Evolutionary conservation across 257 asterid species (phyloP).

Genomic region (Solanum chiquidenum): DNA sequence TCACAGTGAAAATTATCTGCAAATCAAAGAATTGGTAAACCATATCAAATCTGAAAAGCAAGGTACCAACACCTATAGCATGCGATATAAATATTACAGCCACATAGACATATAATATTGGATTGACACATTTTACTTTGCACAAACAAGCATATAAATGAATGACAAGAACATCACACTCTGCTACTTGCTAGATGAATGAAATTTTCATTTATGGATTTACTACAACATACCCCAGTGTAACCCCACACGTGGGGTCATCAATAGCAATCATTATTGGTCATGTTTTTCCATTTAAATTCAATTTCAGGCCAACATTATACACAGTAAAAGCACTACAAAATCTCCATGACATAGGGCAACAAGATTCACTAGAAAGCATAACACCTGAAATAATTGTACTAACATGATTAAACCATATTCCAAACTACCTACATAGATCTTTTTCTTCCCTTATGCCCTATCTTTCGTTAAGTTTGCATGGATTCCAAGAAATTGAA

Average conservation of each 20-base stretch:
- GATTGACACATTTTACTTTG: neutral
- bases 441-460: neutral
- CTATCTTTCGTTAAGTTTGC: neutral
- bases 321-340: neutral
- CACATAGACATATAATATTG: neutral
- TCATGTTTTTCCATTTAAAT: neutral
- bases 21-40: constrained; percentile 14
- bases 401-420: neutral
- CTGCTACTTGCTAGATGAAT: neutral
- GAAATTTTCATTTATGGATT: neutral
- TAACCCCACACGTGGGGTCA: neutral
- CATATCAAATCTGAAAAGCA: neutral
- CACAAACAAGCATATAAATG: neutral
- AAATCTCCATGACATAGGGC: neutral
- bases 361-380: neutral
- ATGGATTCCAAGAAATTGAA: neutral
- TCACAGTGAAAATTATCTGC: constrained; percentile 71
- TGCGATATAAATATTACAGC: neutral
- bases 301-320: neutral
- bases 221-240: neutral
- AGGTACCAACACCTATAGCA: neutral
- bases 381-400: neutral
- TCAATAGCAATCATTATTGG: neutral
- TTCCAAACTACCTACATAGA: neutral
- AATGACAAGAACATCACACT: neutral